Conservation (phyloP, 2,329 filamentous ascomycete genomes). For the Pseudogymnoascus sp. region DNA sequence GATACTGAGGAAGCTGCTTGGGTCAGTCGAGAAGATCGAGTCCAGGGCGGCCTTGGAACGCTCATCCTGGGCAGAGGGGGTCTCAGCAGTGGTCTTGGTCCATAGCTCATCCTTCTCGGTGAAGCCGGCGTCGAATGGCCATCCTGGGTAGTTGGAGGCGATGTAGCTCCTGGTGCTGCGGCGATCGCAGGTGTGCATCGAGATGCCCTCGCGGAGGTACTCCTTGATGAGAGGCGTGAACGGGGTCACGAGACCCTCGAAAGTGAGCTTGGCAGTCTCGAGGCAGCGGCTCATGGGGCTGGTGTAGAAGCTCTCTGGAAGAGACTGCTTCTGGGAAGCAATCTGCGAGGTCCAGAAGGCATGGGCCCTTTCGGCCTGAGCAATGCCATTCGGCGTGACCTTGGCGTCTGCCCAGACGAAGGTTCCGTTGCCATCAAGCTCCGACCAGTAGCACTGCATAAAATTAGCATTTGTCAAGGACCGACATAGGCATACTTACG, state of each 20-base stretch:
- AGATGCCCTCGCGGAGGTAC: slow-evolving; percentile 58
- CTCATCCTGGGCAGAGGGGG: slow-evolving; percentile 41
- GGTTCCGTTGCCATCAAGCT: slow-evolving; percentile 58
- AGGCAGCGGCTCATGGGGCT: slow-evolving; percentile 59
- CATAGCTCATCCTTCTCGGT: slow-evolving; percentile 49
- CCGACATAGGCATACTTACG: slow-evolving; percentile 34
- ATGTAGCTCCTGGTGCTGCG: slow-evolving; percentile 52
- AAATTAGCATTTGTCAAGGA: not conserved
- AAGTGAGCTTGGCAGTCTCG: slow-evolving; percentile 57
- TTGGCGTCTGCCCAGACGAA: slow-evolving; percentile 57
- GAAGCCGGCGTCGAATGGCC: slow-evolving; percentile 55
- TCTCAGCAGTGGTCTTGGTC: slow-evolving; percentile 38
- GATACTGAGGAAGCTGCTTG: slow-evolving; percentile 51
- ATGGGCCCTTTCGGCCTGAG: slow-evolving; percentile 53
- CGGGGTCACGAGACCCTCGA: slow-evolving; percentile 48
- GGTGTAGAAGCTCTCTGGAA: slow-evolving; percentile 59
- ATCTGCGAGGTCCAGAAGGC: slow-evolving; percentile 53
- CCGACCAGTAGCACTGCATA: slow-evolving; percentile 57
- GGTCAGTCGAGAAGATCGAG: slow-evolving; percentile 49
- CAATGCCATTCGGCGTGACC: slow-evolving; percentile 51
- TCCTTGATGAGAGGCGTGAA: slow-evolving; percentile 60
- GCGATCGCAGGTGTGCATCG: slow-evolving; percentile 63
- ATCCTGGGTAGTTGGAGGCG: slow-evolving; percentile 44
- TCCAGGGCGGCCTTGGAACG: slow-evolving; percentile 47
- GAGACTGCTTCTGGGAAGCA: slow-evolving; percentile 47